Conservation (phyloP, 306 rosid species). For the Castanea mollissima region DNA sequence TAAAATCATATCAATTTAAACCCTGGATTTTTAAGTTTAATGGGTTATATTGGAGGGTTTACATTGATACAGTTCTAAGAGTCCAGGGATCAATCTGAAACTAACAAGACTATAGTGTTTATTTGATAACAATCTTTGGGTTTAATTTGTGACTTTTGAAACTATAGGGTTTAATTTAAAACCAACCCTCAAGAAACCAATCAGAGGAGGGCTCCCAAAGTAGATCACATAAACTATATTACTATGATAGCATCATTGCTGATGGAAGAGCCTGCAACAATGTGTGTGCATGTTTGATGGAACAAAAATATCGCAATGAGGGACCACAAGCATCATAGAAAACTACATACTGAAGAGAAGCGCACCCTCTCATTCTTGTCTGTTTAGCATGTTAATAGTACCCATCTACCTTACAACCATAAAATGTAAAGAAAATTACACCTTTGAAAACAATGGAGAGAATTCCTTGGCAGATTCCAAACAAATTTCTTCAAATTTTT, state of each 20-base stretch:
- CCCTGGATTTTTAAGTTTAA: too few species aligned
- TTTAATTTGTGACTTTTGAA: too few species aligned
- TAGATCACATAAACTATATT: neutral
- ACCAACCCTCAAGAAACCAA: neutral
- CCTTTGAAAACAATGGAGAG: constrained; percentile 69
- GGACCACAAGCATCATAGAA: neutral
- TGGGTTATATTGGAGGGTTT: too few species aligned
- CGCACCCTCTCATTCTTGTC: neutral
- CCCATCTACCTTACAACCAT: neutral
- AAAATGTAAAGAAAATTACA: constrained; percentile 24
- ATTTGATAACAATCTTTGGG: too few species aligned
- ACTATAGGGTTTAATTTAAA: too few species aligned
- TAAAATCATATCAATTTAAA: too few species aligned
- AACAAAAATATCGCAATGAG: neutral
- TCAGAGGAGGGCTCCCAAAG: neutral
- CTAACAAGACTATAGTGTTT: too few species aligned
- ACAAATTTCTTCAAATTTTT: constrained; percentile 89
- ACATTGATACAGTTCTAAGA: too few species aligned
- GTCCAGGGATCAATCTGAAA: too few species aligned
- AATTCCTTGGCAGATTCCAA: constrained; percentile 82
- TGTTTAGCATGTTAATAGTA: constrained; percentile 1
- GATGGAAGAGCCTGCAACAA: neutral
- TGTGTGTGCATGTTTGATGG: neutral
- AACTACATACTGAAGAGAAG: neutral
- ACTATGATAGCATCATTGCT: neutral